These are phyloP conservation scores for Venturia asperata DNA, from an alignment of 2,329 filamentous ascomycete genomes.

Conservation along the genomic window DNA sequence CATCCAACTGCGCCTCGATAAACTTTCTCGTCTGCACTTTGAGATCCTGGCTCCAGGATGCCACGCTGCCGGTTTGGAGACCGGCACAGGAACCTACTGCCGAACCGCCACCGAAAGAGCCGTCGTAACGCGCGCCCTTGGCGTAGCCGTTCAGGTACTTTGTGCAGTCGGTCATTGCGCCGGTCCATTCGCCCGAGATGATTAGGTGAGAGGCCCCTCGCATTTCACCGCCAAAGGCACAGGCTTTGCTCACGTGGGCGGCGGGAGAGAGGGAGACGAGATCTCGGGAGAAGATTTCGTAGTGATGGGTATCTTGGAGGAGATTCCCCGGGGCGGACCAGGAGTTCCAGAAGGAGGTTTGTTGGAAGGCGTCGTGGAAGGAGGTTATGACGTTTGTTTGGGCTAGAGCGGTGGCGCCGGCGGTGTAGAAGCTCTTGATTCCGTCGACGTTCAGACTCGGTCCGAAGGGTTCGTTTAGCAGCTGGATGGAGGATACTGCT, in stretches of 20 bases:
- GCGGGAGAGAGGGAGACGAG: slow-evolving; percentile 33
- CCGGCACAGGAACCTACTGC: slow-evolving; percentile 66
- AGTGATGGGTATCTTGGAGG: slow-evolving; percentile 41
- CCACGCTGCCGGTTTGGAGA: slow-evolving; percentile 65
- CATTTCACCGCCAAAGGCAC: slow-evolving; percentile 41
- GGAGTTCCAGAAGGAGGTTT: slow-evolving; percentile 37
- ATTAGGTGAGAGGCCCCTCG: slow-evolving; percentile 41
- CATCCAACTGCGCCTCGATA: slow-evolving; percentile 91
- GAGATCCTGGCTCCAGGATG: slow-evolving; percentile 62
- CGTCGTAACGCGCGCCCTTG: slow-evolving; percentile 62
- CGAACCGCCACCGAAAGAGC: slow-evolving; percentile 65
- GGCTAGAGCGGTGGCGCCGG: slow-evolving; percentile 41
- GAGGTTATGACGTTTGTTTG: slow-evolving; percentile 37
- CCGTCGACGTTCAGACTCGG: slow-evolving; percentile 36
- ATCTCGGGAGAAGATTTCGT: slow-evolving; percentile 40
- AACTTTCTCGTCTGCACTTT: slow-evolving; percentile 83
- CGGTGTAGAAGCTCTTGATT: slow-evolving; percentile 41
- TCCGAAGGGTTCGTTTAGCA: slow-evolving; percentile 76
- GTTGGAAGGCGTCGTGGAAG: slow-evolving; percentile 42
- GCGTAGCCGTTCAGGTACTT: slow-evolving; percentile 43
- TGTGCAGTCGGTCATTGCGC: slow-evolving; percentile 42
- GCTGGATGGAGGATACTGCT: slow-evolving; percentile 80
- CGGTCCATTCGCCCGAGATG: slow-evolving; percentile 43
- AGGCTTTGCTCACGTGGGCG: slow-evolving; percentile 37
- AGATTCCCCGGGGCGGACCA: slow-evolving; percentile 39